phyloP scores from a whole-genome alignment of 192 early-diverging fungal genomes.

The Gamsiella multidivaricata region DNA sequence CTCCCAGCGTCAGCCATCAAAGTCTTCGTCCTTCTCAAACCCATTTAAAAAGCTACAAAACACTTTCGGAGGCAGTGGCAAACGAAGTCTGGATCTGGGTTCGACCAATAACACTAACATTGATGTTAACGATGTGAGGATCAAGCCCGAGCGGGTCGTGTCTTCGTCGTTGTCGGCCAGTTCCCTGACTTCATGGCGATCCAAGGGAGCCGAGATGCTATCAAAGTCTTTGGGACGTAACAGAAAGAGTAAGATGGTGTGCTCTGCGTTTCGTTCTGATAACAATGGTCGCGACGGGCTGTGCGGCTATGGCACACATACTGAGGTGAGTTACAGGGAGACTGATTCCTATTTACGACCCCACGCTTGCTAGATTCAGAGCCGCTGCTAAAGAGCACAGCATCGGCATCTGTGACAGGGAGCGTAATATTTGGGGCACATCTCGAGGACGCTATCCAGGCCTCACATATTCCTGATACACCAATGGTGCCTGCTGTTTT shows the following conservation, averaged over 20 bases:
- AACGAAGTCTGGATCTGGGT: constrained; percentile 27
- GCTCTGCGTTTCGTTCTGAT: not conserved
- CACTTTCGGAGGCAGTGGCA: constrained; percentile 19
- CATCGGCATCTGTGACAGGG: not conserved
- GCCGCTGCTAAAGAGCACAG: constrained; percentile 13
- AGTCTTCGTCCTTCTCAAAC: constrained; percentile 40
- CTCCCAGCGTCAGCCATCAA: constrained; percentile 6
- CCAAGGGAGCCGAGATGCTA: constrained; percentile 42
- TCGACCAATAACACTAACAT: constrained; percentile 8
- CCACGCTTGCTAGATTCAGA: constrained; percentile 43
- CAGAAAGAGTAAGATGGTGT: constrained; percentile 31
- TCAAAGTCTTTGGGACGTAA: constrained; percentile 33
- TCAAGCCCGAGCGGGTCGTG: not conserved
- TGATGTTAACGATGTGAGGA: not conserved
- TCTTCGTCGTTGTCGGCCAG: constrained; percentile 28
- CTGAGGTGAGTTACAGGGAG: not conserved
- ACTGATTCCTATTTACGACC: too few species aligned
- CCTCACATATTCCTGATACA: constrained; percentile 35
- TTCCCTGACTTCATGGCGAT: constrained; percentile 36
- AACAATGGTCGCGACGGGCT: not conserved
- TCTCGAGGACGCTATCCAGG: constrained; percentile 34
- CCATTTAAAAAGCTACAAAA: constrained; percentile 46
- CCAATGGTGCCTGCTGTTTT: constrained; percentile 50
- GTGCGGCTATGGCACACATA: not conserved
- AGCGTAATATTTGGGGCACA: constrained; percentile 33